These are phyloP conservation scores for Crataegus laevigata DNA, from an alignment of 306 rosid genomes.

Conservation along the genomic window DNA sequence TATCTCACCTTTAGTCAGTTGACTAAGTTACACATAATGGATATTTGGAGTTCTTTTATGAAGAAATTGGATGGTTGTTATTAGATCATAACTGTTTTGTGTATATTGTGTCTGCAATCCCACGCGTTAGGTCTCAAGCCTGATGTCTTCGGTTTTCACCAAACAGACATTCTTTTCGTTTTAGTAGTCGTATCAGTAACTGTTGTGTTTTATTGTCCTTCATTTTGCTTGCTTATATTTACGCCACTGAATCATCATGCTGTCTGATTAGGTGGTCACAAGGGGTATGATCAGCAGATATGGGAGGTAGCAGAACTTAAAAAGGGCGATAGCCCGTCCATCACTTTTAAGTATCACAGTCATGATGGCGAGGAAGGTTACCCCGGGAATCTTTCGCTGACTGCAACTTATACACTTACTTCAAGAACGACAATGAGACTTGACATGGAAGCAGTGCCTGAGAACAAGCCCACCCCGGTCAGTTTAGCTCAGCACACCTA, in stretches of 20 bases:
- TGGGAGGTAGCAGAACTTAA: slow-evolving; percentile 71
- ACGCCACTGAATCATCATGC: not conserved
- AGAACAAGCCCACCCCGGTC: slow-evolving; percentile 69
- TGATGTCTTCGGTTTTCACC: not conserved
- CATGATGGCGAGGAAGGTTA: slow-evolving; percentile 92
- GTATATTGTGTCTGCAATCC: not conserved
- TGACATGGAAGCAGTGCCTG: slow-evolving; percentile 89
- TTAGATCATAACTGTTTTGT: not conserved
- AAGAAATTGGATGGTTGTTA: too few relatives aligned
- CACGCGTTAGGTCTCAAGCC: not conserved
- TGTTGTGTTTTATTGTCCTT: not conserved
- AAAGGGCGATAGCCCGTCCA: slow-evolving; percentile 55
- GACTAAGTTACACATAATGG: too few relatives aligned
- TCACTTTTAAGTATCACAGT: slow-evolving; percentile 73
- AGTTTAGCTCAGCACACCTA: slow-evolving; percentile 89
- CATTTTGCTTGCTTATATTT: slow-evolving; percentile 2
- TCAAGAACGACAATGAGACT: slow-evolving; percentile 72
- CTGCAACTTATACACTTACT: slow-evolving; percentile 75
- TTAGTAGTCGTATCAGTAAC: not conserved
- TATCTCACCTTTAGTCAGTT: not conserved
- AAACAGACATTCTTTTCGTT: not conserved
- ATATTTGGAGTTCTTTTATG: too few relatives aligned
- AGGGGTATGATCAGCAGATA: slow-evolving; percentile 78
- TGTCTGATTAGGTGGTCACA: slow-evolving; percentile 57
- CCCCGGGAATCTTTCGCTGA: slow-evolving; percentile 67